Evolutionary conservation across 164 flowering plant species (phyloP), one percentile per base, ranked within the genome.

Genomic region (Annona cherimola): DNA sequence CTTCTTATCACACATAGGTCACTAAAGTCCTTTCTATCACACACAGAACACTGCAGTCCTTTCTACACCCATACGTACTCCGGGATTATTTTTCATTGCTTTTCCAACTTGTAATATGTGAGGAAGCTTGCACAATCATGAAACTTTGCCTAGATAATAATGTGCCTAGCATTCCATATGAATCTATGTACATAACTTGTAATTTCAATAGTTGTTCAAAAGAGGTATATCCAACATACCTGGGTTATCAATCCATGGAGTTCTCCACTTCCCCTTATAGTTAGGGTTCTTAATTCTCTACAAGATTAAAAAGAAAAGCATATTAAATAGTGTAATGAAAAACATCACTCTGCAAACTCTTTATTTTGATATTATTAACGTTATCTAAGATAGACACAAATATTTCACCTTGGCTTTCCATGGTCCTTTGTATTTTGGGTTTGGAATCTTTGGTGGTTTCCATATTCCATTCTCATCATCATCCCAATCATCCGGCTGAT

Each of bases 391-490:
- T 66, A 55, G n/a, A 3, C 3, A 50, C 16, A 40, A 41, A 4
- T 8, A 19, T 63, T 79, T 41, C 39, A 91, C 99, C 96, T 88
- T 94, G n/a, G 78, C 89, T 82, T 90, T 94, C 98, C 99, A 94
- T 66, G 97, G 94, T 59, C 99, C 99, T 81, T 86, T 92, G 81
- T 88, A 92, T 46, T 88, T 91, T 7, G 98, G 97, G 76, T 92
- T 94, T 66, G 97, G 97, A 65, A 94, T 73, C 79, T 81, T 94
- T 41, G 92, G 94, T 7, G 87, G 72, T 71, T 61, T 89, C 99
- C 99, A 94, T 40, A 86, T 55, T 35, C 99, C 99, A 83, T 94
- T 89, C 61, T 94, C 99, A 7, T 92, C 97, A 18, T 94, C 99
- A 78, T 92, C 97, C 99, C 99, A 94, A 73, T 73, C 71, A 73